phyloP scores from a whole-genome alignment of 345 rosid species.

The Eucalyptus rudis region DNA sequence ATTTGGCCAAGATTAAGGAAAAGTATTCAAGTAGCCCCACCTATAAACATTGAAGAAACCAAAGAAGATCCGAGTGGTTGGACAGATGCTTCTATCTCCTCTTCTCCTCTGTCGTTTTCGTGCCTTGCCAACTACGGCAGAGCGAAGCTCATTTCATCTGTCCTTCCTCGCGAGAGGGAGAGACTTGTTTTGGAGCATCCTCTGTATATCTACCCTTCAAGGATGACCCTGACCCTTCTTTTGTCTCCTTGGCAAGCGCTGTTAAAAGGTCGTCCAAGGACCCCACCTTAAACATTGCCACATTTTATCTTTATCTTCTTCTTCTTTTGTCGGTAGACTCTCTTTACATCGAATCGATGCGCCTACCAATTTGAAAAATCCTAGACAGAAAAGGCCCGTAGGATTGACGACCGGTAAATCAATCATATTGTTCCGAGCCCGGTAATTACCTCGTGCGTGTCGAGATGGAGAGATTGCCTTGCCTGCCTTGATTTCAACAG shows the following conservation, averaged over 20 bases:
- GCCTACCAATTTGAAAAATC: neutral
- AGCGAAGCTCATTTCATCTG: neutral
- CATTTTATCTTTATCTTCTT: neutral
- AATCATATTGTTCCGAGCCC: neutral
- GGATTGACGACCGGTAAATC: neutral
- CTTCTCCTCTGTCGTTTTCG: neutral
- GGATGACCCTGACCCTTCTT: neutral
- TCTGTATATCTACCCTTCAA: neutral
- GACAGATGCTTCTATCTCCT: neutral
- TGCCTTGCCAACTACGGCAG: neutral
- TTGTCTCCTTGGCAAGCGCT: neutral
- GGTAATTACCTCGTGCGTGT: neutral
- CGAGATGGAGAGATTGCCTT: neutral
- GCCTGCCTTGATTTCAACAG: accelerated
- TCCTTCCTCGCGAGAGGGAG: neutral
- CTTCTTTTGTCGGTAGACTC: neutral
- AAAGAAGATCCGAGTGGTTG: neutral
- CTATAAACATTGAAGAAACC: neutral
- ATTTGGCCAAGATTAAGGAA: neutral
- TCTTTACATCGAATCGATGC: neutral
- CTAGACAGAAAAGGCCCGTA: neutral
- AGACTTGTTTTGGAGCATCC: neutral
- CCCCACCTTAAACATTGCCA: neutral
- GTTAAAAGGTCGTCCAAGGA: neutral
- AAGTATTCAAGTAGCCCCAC: neutral